Evolutionary conservation across 2,329 filamentous ascomycete genomes (phyloP).

Genomic region (Cercospora janseana): DNA sequence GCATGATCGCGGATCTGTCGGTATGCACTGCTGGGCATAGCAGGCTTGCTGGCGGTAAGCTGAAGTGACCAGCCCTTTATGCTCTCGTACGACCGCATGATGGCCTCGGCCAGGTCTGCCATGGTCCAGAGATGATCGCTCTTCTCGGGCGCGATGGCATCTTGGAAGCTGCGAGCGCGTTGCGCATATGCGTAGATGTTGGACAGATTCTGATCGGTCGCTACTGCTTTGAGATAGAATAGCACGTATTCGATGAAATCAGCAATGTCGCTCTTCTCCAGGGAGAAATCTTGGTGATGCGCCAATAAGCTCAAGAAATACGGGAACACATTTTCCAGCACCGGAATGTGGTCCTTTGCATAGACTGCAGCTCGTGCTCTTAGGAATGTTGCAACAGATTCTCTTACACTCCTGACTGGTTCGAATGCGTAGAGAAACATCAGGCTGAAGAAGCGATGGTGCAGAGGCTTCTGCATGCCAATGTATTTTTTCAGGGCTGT

Average conservation of each 20-base stretch:
- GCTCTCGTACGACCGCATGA: conserved; percentile 83
- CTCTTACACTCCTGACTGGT: conserved; percentile 69
- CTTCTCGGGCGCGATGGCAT: conserved; percentile 66
- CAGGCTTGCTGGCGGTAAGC: conserved; percentile 75
- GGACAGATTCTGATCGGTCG: conserved; percentile 81
- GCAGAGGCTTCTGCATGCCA: conserved; percentile 62
- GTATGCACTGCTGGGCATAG: conserved; percentile 77
- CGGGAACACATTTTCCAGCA: conserved; percentile 78
- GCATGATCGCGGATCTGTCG: conserved; percentile 70
- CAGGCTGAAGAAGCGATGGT: conserved; percentile 79
- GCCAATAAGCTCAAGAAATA: conserved; percentile 83
- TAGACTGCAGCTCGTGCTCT: conserved; percentile 73
- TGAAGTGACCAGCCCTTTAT: conserved; percentile 82
- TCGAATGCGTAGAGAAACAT: conserved; percentile 91
- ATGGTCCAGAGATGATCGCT: conserved; percentile 80
- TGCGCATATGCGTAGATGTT: conserved; percentile 91
- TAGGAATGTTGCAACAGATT: conserved; percentile 81
- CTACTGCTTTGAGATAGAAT: conserved; percentile 80
- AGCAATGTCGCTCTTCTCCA: conserved; percentile 64
- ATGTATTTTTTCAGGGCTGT: conserved; percentile 89
- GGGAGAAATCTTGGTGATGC: conserved; percentile 86
- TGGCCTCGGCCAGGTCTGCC: conserved; percentile 78
- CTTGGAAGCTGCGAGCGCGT: conserved; percentile 83
- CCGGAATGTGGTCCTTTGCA: conserved; percentile 51
- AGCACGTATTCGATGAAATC: conserved; percentile 87